phyloP scores from a whole-genome alignment of 306 rosid species.

The Inga oerstediana region DNA sequence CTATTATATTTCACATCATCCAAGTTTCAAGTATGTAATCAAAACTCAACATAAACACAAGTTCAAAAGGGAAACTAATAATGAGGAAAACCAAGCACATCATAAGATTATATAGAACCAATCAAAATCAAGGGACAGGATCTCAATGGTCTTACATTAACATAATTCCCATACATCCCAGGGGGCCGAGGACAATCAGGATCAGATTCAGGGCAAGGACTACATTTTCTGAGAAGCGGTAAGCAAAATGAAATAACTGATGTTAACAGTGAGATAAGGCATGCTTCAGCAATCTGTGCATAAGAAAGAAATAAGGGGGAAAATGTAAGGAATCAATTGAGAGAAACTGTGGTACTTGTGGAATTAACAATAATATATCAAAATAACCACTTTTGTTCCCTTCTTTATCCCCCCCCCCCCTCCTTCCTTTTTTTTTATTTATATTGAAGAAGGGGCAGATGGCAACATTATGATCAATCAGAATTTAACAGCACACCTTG shows the following conservation, averaged over 20 bases:
- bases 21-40: neutral
- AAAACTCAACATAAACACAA: conserved; percentile 16
- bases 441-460: conserved; percentile 15
- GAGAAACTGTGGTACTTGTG: conserved; percentile 26
- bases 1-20: conserved; percentile 25
- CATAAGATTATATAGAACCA: conserved; percentile 31
- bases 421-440: neutral
- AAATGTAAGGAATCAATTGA: conserved; percentile 7
- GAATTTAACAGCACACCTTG: conserved; percentile 53
- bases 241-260: conserved; percentile 87
- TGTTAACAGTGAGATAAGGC: conserved; percentile 82
- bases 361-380: conserved; percentile 24
- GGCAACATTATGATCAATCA: conserved; percentile 23
- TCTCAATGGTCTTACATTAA: conserved; percentile 68
- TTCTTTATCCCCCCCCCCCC: neutral
- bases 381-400: conserved; percentile 16
- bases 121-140: neutral
- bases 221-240: conserved; percentile 94
- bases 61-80: neutral
- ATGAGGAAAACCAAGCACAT: conserved; percentile 23
- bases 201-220: conserved; percentile 85
- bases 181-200: conserved; percentile 87
- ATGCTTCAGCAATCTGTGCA: conserved; percentile 88
- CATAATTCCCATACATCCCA: conserved; percentile 96
- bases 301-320: conserved; percentile 4